Base-by-base conservation (phyloP, 768 basidiomycete species). In the Chalciporus pseudorubinellus region DNA sequence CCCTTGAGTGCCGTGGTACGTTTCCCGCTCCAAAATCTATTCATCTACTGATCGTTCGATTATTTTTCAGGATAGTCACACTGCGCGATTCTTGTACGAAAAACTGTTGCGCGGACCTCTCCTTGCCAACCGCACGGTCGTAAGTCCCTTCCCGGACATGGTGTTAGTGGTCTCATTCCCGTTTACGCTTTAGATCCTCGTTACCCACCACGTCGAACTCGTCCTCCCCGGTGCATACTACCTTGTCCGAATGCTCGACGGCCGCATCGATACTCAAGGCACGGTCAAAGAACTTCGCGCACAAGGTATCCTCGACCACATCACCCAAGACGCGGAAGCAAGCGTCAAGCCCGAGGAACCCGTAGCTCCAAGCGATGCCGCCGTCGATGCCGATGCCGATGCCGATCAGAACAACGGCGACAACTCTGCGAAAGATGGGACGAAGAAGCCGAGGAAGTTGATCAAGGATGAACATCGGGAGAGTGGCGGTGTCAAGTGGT, bases 131-230 rank as follows among this genome's bases (percentile, higher is more conserved):
- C 79, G 90, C 26, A 92, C 91, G 0, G 84, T 92, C 29, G 75
- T 85, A 52, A 52, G 75, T 64, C n/a, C 19, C n/a, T 3, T 3
- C 21, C 38, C 16, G 13, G 43, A 10, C 22, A 11, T 13, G 29
- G 29, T 12, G 11, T 31, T 31, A n/a, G n/a, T n/a, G n/a, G n/a
- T n/a, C n/a, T n/a, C n/a, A n/a, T n/a, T n/a, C n/a, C n/a, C n/a
- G n/a, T 44, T 19, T 24, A 3, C 24, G 1, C 11, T 10, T 3
- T 52, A 84, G 84, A 71, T 86, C 36, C 74, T 87, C 4, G 89
- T 93, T 31, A 90, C 89, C 0, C 91, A 93, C 55, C 90, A 92
- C 60, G 84, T 92, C 22, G 87, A 92, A 44, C 78, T 94, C 1
- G 84, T 92, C 16, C 78, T 91, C 7, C 85, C 89, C 0, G 84